These are phyloP conservation scores for Dimocarpus longan DNA, from an alignment of 345 rosid species.

Conservation along the genomic window DNA sequence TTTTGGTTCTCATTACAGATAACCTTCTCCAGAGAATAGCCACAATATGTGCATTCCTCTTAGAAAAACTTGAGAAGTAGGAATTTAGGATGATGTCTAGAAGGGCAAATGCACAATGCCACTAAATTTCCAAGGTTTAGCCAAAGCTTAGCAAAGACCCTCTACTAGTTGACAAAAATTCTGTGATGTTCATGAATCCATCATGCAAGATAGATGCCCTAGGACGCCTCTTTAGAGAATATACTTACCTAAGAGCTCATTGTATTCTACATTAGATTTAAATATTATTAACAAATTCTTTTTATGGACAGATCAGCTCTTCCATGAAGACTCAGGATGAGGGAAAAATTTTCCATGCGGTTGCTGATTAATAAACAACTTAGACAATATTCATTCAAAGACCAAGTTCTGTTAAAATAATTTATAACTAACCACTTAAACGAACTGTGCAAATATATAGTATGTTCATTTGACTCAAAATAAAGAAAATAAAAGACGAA, in stretches of 20 bases:
- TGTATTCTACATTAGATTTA: background rate
- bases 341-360: background rate
- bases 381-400: background rate
- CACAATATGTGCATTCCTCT: slow-evolving; percentile 3
- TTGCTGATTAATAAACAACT: background rate
- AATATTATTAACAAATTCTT: background rate
- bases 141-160: background rate
- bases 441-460: background rate
- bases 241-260: background rate
- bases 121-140: background rate
- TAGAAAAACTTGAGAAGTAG: background rate
- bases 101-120: background rate
- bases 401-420: background rate
- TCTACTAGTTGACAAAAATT: background rate
- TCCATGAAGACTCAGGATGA: background rate
- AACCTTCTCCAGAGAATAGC: background rate
- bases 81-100: background rate
- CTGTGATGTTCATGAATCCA: slow-evolving; percentile 3
- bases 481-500: slow-evolving; percentile 5
- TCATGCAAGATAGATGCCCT: background rate
- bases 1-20: background rate
- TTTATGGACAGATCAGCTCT: background rate
- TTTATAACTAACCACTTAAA: background rate
- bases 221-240: background rate
- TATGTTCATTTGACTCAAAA: background rate